Base-by-base conservation (phyloP, 176 grass and related monocot species). In the Juncus inflexus region DNA sequence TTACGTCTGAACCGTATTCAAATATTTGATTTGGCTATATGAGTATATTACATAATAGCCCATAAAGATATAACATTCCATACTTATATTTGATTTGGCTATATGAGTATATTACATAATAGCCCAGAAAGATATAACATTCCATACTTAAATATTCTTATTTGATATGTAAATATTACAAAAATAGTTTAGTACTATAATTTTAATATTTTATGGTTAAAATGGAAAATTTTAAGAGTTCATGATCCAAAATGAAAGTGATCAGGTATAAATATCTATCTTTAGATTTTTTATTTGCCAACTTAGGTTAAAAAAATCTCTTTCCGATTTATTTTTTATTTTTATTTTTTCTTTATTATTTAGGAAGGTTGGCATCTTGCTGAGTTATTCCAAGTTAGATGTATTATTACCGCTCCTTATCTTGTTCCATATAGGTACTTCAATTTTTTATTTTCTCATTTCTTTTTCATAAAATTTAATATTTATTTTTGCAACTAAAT, bases 281-380 rank as follows among this genome's bases (percentile, higher is more conserved):
- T 28, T 28, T 28, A 28, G 19, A 28, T 28, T 28, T 28, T 28
- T 28, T 28, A 28, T 28, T 28, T 28, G 19, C 19, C 19, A 28
- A 28, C 0, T 28, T 28, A 28, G 19, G 19, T 28, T 28, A 28
- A 28, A 28, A 28, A 28, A 28, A 28, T 28, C 19, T 52, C 41
- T 69, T 39, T 68, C 5, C 12, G 2, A 13, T 69, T 10, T 68
- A 3, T 8, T 65, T 55, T 41, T 15, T 69, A 37, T 40, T 69
- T 15, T 0, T 40, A 37, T 69, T 55, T 11, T 14, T 14, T 63
- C 50, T 72, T 28, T 40, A 62, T 79, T 67, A 65, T 76, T 64
- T 79, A 96, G 91, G 91, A 96, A 83, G 91, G 91, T 11, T 96
- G 91, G 87, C 87, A 96, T 76, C 87, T 96, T 80, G 84, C 91